A percentile compares a stretch with the other conserved stretches of the same genome.
Conservation (phyloP, 768 basidiomycete genomes). For the Suillus variegatus region DNA sequence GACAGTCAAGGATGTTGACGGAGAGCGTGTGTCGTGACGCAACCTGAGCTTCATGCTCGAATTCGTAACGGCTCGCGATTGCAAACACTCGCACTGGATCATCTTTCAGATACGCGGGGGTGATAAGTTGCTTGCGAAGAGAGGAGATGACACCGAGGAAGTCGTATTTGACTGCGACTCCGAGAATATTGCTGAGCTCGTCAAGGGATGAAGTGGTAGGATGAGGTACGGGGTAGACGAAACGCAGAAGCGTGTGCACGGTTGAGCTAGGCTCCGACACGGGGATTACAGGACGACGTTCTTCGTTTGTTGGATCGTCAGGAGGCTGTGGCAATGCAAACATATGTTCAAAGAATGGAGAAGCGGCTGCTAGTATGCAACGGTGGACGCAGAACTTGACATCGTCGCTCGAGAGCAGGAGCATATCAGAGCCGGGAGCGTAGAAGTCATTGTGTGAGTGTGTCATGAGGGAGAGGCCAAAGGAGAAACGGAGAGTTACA, state of each 20-base stretch:
- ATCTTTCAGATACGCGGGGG: constrained; percentile 46
- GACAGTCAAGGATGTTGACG: constrained; percentile 54
- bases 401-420: constrained; percentile 46
- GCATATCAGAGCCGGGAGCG: constrained; percentile 51
- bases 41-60: constrained; percentile 61
- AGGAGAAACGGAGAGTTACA: constrained; percentile 12
- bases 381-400: constrained; percentile 62
- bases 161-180: constrained; percentile 66
- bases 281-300: constrained; percentile 47
- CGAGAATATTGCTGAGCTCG: constrained; percentile 50
- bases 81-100: constrained; percentile 68
- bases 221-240: constrained; percentile 63
- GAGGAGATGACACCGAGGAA: constrained; percentile 44
- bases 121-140: constrained; percentile 55
- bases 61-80: constrained; percentile 63
- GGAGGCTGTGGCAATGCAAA: constrained; percentile 61
- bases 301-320: constrained; percentile 19
- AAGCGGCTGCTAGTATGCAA: constrained; percentile 61
- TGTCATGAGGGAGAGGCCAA: constrained; percentile 26
- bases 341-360: constrained; percentile 70
- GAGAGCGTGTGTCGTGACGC: constrained; percentile 62
- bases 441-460: constrained; percentile 38
- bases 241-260: constrained; percentile 53
- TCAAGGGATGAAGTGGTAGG: constrained; percentile 54
- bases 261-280: constrained; percentile 50